Percentiles rank a stretch among this genome's conserved stretches.
Conservation (phyloP, 352 stramenopile species). For the Pilasporangium apinafurcum region DNA sequence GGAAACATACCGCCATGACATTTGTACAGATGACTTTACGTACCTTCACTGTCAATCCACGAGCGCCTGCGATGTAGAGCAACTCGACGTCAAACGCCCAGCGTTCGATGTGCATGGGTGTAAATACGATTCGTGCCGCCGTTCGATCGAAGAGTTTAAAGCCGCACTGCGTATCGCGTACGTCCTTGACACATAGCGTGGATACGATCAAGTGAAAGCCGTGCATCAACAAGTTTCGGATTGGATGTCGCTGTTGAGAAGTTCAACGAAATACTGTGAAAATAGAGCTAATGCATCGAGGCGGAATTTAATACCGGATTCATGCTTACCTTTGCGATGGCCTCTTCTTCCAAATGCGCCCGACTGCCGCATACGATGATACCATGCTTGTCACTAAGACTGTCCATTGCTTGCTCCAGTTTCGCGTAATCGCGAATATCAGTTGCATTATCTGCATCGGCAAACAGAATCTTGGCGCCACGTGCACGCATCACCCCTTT, state of each 20-base stretch:
- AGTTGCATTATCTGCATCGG: constrained; percentile 91
- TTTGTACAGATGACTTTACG: background rate
- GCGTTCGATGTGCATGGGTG: constrained; percentile 90
- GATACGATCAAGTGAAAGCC: constrained; percentile 90
- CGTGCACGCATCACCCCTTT: constrained; percentile 84
- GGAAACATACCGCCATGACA: background rate
- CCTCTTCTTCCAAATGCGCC: constrained; percentile 83
- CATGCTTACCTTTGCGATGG: constrained; percentile 55
- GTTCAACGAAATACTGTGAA: too few species aligned
- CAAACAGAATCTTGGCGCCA: constrained; percentile 84
- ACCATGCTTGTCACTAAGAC: constrained; percentile 18
- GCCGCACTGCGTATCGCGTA: constrained; percentile 92
- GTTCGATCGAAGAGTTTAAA: constrained; percentile 93
- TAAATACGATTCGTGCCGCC: constrained; percentile 79
- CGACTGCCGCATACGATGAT: constrained; percentile 88
- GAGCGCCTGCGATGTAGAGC: constrained; percentile 74
- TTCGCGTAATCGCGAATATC: constrained; percentile 87
- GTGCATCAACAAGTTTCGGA: constrained; percentile 90
- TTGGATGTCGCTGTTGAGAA: constrained; percentile 47
- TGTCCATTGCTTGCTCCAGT: constrained; percentile 46
- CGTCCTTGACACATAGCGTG: constrained; percentile 76
- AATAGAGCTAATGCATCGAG: too few species aligned
- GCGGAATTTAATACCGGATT: too few species aligned
- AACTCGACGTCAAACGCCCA: constrained; percentile 96
- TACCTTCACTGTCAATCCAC: constrained; percentile 59